These are phyloP conservation scores for Trichomonas vaginalis DNA, from an alignment of 208 protist species.

Conservation along the genomic window DNA sequence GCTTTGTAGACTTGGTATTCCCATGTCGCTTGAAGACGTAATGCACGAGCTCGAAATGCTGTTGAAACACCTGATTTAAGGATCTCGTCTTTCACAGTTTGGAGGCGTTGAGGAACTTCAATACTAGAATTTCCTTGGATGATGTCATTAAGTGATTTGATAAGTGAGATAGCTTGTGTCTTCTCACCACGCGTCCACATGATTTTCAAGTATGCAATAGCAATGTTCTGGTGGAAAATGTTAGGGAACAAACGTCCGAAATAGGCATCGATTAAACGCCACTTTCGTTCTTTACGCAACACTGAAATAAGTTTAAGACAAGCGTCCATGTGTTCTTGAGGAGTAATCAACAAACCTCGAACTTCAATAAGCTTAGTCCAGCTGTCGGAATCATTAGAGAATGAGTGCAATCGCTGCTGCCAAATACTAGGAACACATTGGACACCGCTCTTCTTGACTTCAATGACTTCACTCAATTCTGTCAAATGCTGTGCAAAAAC, in stretches of 20 bases:
- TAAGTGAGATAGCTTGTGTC: neutral
- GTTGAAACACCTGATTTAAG: neutral
- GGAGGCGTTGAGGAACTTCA: neutral
- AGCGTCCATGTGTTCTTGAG: neutral
- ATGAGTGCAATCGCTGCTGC: neutral
- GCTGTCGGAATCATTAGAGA: neutral
- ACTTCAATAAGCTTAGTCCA: slow-evolving; percentile 6
- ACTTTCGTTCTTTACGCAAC: neutral
- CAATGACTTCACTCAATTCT: neutral
- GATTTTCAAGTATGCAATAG: neutral
- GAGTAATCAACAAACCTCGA: neutral
- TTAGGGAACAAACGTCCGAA: neutral
- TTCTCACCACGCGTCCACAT: neutral
- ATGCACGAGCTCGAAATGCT: neutral
- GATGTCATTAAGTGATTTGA: neutral
- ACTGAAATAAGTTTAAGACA: neutral
- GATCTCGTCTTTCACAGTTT: neutral
- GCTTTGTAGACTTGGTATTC: neutral
- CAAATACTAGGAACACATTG: neutral
- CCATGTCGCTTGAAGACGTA: neutral
- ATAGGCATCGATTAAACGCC: neutral
- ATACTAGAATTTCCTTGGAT: neutral
- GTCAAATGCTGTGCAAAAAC: slow-evolving; percentile 14
- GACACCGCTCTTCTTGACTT: neutral
- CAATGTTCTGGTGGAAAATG: neutral